Evolutionary conservation across 129 eudicot species (phyloP).

Genomic region (Heracleum sosnowskyi): DNA sequence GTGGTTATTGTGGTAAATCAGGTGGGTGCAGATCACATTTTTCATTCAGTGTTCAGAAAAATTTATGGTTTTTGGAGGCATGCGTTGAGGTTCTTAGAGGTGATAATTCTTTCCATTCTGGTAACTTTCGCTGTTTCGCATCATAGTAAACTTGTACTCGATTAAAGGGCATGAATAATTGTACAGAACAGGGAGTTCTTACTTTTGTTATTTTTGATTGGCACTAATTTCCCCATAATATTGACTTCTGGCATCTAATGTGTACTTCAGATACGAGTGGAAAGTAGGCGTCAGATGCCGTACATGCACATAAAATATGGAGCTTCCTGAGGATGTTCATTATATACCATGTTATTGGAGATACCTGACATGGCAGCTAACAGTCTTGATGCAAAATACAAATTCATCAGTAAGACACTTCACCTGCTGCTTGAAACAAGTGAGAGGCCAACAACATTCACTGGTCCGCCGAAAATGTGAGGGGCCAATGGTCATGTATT

Average conservation of each 20-base stretch:
- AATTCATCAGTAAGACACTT: slow-evolving; percentile 76
- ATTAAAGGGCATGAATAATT: no score
- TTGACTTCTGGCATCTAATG: not conserved
- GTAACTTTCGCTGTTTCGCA: no score
- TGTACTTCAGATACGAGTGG: slow-evolving; percentile 65
- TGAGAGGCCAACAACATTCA: slow-evolving; percentile 77
- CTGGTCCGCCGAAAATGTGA: slow-evolving; percentile 85
- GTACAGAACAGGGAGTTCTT: not conserved
- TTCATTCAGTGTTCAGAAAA: no score
- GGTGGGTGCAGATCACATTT: no score
- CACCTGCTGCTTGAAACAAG: slow-evolving; percentile 55
- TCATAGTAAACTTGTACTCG: no score
- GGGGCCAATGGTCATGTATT: slow-evolving; percentile 88
- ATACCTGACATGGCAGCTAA: slow-evolving; percentile 96
- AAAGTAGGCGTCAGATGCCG: slow-evolving; percentile 95
- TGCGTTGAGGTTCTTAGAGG: no score
- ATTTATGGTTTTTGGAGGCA: no score
- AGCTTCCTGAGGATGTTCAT: slow-evolving; percentile 87
- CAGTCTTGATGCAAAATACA: slow-evolving; percentile 70
- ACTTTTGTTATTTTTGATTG: not conserved
- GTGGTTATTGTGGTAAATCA: no score
- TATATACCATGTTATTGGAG: slow-evolving; percentile 87
- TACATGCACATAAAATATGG: slow-evolving; percentile 95
- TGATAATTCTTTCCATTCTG: no score
- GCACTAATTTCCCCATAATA: not conserved